Evolutionary conservation across 1,139 yeast species (phyloP).

Genomic region (Trichomonascaceae sp.): DNA sequence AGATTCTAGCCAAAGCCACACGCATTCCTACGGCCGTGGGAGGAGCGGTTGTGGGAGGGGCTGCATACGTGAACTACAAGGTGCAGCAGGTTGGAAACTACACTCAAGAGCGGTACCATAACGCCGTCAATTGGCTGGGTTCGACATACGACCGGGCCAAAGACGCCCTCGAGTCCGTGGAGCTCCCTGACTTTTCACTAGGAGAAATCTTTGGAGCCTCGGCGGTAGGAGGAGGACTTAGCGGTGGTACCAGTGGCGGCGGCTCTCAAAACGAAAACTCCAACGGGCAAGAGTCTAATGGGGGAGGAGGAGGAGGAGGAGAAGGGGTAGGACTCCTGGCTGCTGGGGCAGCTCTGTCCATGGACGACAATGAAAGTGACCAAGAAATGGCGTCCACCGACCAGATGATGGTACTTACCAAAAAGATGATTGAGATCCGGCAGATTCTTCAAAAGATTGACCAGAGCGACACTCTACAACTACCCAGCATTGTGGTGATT

Average conservation of each 20-base stretch:
- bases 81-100: slow-evolving; percentile 73
- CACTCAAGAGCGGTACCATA: slow-evolving; percentile 51
- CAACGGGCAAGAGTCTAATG: slow-evolving; percentile 5
- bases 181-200: slow-evolving; percentile 16
- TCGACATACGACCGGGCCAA: slow-evolving; percentile 22
- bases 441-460: slow-evolving; percentile 65
- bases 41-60: slow-evolving; percentile 89
- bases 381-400: slow-evolving; percentile 22
- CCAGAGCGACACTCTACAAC: slow-evolving; percentile 59
- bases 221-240: slow-evolving; percentile 2
- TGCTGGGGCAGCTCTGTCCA: slow-evolving; percentile 20
- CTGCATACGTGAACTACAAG: slow-evolving; percentile 82
- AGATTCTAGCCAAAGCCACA: slow-evolving; percentile 41
- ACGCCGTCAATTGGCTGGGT: slow-evolving; percentile 43
- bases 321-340: slow-evolving; percentile 12
- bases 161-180: slow-evolving; percentile 13
- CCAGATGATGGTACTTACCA: slow-evolving; percentile 66
- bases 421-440: slow-evolving; percentile 94
- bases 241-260: slow-evolving; percentile 5
- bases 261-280: too few species aligned
- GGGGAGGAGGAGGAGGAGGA: slow-evolving; percentile 10
- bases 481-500: slow-evolving; percentile 91
- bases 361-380: slow-evolving; percentile 19
- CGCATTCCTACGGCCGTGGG: slow-evolving; percentile 61
- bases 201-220: slow-evolving; percentile 11